phyloP scores from a whole-genome alignment of 495 filamentous ascomycete genomes.

The Aspergillus ellipticus region DNA sequence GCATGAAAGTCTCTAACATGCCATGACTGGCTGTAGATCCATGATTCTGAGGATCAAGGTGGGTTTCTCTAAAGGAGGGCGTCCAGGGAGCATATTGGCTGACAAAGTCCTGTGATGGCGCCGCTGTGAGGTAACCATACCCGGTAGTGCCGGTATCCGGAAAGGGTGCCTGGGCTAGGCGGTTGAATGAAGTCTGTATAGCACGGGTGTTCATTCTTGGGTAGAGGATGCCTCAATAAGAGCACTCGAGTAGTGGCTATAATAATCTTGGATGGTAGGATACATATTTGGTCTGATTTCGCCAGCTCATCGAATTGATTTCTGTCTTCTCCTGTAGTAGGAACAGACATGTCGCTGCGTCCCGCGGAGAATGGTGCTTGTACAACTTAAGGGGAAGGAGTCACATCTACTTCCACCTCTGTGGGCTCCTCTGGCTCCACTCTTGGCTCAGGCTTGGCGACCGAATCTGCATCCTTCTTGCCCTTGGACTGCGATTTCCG shows the following conservation, averaged over 20 bases:
- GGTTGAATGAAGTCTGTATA: slow-evolving; percentile 32
- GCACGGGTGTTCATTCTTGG: slow-evolving; percentile 31
- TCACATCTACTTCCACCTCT: slow-evolving; percentile 29
- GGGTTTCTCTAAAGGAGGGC: slow-evolving; percentile 38
- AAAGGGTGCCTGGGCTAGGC: slow-evolving; percentile 27
- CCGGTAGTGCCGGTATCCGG: slow-evolving; percentile 18
- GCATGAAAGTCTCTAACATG: too few relatives aligned
- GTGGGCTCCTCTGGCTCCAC: slow-evolving; percentile 19
- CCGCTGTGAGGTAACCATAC: slow-evolving; percentile 21
- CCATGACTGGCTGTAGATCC: too few relatives aligned
- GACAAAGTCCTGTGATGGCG: slow-evolving; percentile 20
- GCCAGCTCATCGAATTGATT: slow-evolving; percentile 26
- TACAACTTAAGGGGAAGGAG: slow-evolving; percentile 28
- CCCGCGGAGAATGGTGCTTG: slow-evolving; percentile 29
- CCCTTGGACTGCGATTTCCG: slow-evolving; percentile 34
- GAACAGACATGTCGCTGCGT: slow-evolving; percentile 16
- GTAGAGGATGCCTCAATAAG: slow-evolving; percentile 32
- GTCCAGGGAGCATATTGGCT: slow-evolving; percentile 35
- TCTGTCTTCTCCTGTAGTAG: slow-evolving; percentile 14
- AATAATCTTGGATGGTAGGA: slow-evolving; percentile 30
- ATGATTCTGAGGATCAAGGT: too few relatives aligned
- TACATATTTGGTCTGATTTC: slow-evolving; percentile 30
- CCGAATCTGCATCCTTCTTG: slow-evolving; percentile 33
- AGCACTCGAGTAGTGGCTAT: slow-evolving; percentile 30
- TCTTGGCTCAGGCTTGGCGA: slow-evolving; percentile 28